Evolutionary conservation across 2,329 filamentous ascomycete species (phyloP), one percentile per base, ranked within the genome.

Genomic region (Colletotrichum paranaense): DNA sequence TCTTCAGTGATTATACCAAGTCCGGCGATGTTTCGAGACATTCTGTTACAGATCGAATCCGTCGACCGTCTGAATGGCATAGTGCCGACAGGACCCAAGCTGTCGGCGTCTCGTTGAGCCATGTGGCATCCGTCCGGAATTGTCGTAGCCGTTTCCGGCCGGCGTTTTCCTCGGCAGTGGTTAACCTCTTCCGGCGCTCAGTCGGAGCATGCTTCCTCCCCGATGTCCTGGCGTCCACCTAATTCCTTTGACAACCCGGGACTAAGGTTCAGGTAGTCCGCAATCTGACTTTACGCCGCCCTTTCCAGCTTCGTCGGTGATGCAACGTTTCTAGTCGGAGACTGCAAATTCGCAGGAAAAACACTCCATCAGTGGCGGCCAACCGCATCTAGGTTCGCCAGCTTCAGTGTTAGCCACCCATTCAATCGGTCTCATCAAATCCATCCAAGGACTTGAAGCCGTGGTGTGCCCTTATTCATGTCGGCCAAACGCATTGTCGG

Each of bases 401-500:
- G 42, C 52, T n/a, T 32, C 52, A 24, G 22, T 38, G 28, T 24
- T 56, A 28, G 65, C 30, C 35, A 26, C 35, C 22, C n/a, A n/a
- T 24, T n/a, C 32, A n/a, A 60, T 22, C 42, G 42, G 42, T 58
- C 49, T 42, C 19, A 32, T 55, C 9, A 1, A 60, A 7, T 6
- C 26, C 46, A 71, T 28, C 56, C 62, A 26, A 2, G 9, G 66
- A 11, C 24, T 60, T 32, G 62, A 11, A 26, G 22, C 49, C 49
- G 55, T 60, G 42, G 66, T 42, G 67, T 49, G 28, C 24, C n/a
- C 32, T 19, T 57, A 38, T 26, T 22, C 35, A 57, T 62, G 53
- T 60, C 76, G 74, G 72, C 75, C 19, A 68, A 64, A 28, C n/a
- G 70, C 53, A 74, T 79, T 38, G 74, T 78, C 30, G 76, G 78